These are phyloP conservation scores for Serpula lacrymans DNA, from an alignment of 768 basidiomycete species.

Conservation along the genomic window DNA sequence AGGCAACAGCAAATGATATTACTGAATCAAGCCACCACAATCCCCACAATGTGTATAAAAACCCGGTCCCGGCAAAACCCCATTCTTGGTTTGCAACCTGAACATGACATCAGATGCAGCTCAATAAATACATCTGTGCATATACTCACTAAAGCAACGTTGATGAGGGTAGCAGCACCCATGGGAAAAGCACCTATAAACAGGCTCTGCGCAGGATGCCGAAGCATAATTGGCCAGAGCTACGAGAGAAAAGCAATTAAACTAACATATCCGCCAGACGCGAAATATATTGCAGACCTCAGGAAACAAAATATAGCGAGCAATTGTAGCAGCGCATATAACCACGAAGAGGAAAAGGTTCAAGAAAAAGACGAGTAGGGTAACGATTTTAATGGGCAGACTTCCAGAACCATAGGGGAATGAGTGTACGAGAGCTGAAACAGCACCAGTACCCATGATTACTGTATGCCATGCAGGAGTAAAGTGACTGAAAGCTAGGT, in stretches of 20 bases:
- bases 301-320: slow-evolving; percentile 41
- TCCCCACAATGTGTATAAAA: slow-evolving; percentile 43
- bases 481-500: slow-evolving; percentile 32
- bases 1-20: slow-evolving; percentile 39
- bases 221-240: slow-evolving; percentile 43
- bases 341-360: slow-evolving; percentile 38
- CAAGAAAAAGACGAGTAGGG: slow-evolving; percentile 36
- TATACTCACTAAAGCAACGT: slow-evolving; percentile 34
- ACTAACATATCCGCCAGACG: neutral
- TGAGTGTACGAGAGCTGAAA: slow-evolving; percentile 36
- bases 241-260: slow-evolving; percentile 10
- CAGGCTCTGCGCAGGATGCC: slow-evolving; percentile 42
- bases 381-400: slow-evolving; percentile 30
- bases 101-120: neutral
- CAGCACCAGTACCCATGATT: slow-evolving; percentile 45
- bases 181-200: slow-evolving; percentile 44
- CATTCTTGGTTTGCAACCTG: slow-evolving; percentile 32
- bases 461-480: slow-evolving; percentile 48
- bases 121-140: neutral
- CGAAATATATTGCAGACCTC: slow-evolving; percentile 29
- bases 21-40: slow-evolving; percentile 50
- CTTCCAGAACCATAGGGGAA: slow-evolving; percentile 40
- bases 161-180: slow-evolving; percentile 44
- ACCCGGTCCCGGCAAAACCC: slow-evolving; percentile 31
- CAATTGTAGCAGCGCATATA: slow-evolving; percentile 29